Evolutionary conservation across 768 basidiomycete genomes (phyloP).

Genomic region (Lentinula aciculospora): DNA sequence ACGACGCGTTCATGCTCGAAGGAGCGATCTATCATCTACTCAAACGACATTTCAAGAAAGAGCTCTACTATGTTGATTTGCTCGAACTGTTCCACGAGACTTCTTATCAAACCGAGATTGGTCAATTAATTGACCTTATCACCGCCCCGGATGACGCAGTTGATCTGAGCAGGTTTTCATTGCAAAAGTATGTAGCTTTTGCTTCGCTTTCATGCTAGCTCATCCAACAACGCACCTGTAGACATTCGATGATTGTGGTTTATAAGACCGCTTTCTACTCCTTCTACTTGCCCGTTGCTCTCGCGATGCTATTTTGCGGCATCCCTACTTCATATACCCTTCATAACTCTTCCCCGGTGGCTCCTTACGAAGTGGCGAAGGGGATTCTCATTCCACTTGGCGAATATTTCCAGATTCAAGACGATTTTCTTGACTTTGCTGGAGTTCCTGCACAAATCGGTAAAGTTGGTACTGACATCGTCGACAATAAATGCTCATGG

Average conservation of each 20-base stretch:
- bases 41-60: constrained; percentile 77
- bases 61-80: constrained; percentile 82
- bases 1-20: constrained; percentile 96
- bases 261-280: constrained; percentile 99
- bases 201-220: neutral
- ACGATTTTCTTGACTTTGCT: constrained; percentile 93
- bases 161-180: constrained; percentile 83
- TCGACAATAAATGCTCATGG: constrained; percentile 99
- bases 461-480: constrained; percentile 97
- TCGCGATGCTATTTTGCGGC: constrained; percentile 77
- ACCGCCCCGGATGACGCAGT: constrained; percentile 90
- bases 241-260: constrained; percentile 87
- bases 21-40: constrained; percentile 88
- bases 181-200: constrained; percentile 57
- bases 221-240: constrained; percentile 22
- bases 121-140: constrained; percentile 92
- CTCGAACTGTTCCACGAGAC: constrained; percentile 90
- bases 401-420: constrained; percentile 98
- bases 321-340: constrained; percentile 54
- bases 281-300: constrained; percentile 97
- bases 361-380: constrained; percentile 15
- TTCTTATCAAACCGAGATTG: constrained; percentile 91
- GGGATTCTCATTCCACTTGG: constrained; percentile 88
- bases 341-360: constrained; percentile 51
- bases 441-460: constrained; percentile 62